phyloP scores from a whole-genome alignment of 2,329 filamentous ascomycete genomes.

The Fonsecaea pugnacius region DNA sequence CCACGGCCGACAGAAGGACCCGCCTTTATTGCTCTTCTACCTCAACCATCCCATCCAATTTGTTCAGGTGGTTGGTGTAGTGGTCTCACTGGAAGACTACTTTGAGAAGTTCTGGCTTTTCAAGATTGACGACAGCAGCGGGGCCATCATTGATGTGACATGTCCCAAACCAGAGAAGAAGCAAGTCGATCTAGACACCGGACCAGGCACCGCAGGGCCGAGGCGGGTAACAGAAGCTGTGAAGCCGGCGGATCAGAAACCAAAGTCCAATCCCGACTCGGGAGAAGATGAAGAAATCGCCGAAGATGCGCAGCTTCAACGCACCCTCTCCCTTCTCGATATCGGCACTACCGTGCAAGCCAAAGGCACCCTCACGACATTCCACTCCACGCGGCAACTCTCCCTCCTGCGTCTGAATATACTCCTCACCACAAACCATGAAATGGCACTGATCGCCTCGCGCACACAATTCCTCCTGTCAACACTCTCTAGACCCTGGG shows the following conservation, averaged over 20 bases:
- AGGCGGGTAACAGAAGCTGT: conserved; percentile 22
- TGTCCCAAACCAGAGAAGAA: conserved; percentile 45
- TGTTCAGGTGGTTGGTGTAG: conserved; percentile 71
- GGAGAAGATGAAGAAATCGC: conserved; percentile 8
- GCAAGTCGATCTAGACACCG: conserved; percentile 31
- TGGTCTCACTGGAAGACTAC: conserved; percentile 61
- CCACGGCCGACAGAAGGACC: conserved; percentile 35
- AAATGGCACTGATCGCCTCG: conserved; percentile 59
- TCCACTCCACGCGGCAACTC: conserved; percentile 58
- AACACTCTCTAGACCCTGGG: conserved; percentile 60
- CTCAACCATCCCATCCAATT: conserved; percentile 77
- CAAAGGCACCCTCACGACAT: conserved; percentile 61
- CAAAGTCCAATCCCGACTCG: not conserved
- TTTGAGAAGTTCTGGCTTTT: conserved; percentile 47
- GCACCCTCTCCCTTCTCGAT: conserved; percentile 48
- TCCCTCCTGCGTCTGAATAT: conserved; percentile 58
- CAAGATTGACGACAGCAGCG: conserved; percentile 66
- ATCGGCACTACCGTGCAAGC: conserved; percentile 60
- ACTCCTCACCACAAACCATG: conserved; percentile 58
- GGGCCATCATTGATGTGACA: conserved; percentile 61
- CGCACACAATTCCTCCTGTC: conserved; percentile 55
- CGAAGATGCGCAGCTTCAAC: conserved; percentile 21
- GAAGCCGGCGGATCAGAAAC: conserved; percentile 1
- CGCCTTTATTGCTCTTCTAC: conserved; percentile 65
- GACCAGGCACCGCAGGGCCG: conserved; percentile 39